A percentile compares a stretch with the other conserved stretches of the same genome.
Evolutionary conservation across 352 stramenopile genomes (phyloP).

Genomic region (Phytophthora tentaculata): DNA sequence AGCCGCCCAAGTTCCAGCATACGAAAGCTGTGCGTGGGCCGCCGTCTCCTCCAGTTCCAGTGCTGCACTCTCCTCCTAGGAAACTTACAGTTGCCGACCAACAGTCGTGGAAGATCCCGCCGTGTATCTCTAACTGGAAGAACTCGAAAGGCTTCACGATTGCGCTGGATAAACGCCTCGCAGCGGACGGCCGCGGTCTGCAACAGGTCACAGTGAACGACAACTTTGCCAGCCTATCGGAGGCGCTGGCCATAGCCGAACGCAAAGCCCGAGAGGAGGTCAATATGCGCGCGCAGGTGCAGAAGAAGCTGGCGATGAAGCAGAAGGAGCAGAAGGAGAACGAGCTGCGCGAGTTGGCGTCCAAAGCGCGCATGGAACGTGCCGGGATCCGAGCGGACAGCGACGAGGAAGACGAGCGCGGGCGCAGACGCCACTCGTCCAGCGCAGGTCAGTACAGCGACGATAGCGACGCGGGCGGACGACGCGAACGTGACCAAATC

Average conservation of each 20-base stretch:
- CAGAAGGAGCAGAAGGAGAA: slow-evolving; percentile 97
- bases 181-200: slow-evolving; percentile 96
- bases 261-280: slow-evolving; percentile 97
- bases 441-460: slow-evolving; percentile 20
- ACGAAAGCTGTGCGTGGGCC: slow-evolving; percentile 95
- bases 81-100: slow-evolving; percentile 94
- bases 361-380: slow-evolving; percentile 93
- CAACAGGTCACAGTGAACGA: slow-evolving; percentile 97
- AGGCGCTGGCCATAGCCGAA: slow-evolving; percentile 98
- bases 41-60: slow-evolving; percentile 92
- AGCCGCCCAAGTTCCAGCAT: slow-evolving; percentile 99
- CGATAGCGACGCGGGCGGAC: slow-evolving; percentile 51
- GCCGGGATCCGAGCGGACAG: slow-evolving; percentile 59
- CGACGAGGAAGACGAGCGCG: slow-evolving; percentile 31
- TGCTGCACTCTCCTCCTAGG: slow-evolving; percentile 91
- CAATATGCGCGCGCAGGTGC: slow-evolving; percentile 92
- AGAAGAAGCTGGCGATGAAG: slow-evolving; percentile 90
- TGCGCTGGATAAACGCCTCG: slow-evolving; percentile 98
- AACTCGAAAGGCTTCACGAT: slow-evolving; percentile 99
- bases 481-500: slow-evolving; percentile 73
- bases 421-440: slow-evolving; percentile 27
- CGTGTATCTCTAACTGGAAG: slow-evolving; percentile 99
- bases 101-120: slow-evolving; percentile 99
- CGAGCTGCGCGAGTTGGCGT: slow-evolving; percentile 94
- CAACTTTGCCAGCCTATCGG: slow-evolving; percentile 97